Base-by-base conservation (phyloP, 371 early-diverging fungal species). In the Nematocida sp. region DNA sequence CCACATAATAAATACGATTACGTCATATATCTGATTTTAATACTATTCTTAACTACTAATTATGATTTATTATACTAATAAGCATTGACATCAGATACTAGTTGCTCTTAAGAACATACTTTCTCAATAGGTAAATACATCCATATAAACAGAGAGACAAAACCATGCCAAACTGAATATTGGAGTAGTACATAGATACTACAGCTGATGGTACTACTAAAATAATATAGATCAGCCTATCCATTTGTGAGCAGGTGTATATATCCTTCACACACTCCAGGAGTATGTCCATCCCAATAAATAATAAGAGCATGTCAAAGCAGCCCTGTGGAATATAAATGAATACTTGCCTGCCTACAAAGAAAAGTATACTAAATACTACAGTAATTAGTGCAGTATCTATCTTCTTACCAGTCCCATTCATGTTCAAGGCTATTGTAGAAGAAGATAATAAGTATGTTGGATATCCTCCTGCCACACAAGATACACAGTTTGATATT, bases 281-380 rank as follows among this genome's bases (percentile, higher is more conserved):
- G 31, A 70, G 17, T 38, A 70, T 70, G 37, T 70, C 74, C n/a
- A 70, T 23, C 40, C 74, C 74, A 70, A 70, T 55, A 40, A 70
- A 61, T 15, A 70, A 35, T 7, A 70, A 32, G 32, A 70, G 57
- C 21, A 57, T 48, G 34, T 70, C 74, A 43, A 70, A 32, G 27
- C 60, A 70, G 3, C 32, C 15, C 38, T 37, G 49, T 11, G 74
- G 74, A 9, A 60, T 40, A 35, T 32, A 70, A 7, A 34, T 17
- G 21, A 70, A 49, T 21, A 48, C 1, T 17, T 27, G 9, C 40
- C 43, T 31, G 13, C 49, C 54, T 2, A 61, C 13, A 61, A 70
- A 32, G 38, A 38, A 70, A 2, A 70, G 34, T 15, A 45, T 23
- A 1, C 13, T 11, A 34, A 70, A 55, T n/a, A 11, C 7, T 11